Percentiles rank a stretch among this genome's conserved stretches.
Evolutionary conservation across 768 basidiomycete species (phyloP).

Genomic region (Neoboletus brunneissimus): DNA sequence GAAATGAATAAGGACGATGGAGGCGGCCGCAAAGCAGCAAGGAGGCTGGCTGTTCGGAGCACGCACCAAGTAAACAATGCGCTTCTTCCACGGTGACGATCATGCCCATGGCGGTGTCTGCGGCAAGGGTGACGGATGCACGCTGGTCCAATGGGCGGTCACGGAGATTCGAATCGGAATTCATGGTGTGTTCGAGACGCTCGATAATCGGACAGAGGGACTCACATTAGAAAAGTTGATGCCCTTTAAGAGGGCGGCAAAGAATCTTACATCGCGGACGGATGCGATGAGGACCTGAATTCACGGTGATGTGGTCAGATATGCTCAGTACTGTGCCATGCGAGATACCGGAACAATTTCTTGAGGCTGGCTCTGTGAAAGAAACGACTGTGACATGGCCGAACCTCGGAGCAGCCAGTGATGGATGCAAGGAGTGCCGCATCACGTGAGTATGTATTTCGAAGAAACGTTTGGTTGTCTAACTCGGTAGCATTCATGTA

Average conservation of each 20-base stretch:
- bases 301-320: not conserved
- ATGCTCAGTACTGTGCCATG: not conserved
- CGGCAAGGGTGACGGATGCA: slow-evolving; percentile 70
- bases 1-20: not conserved
- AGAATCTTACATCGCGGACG: slow-evolving; percentile 78
- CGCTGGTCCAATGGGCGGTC: slow-evolving; percentile 42
- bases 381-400: slow-evolving; percentile 20
- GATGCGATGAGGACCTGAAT: slow-evolving; percentile 63
- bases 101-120: slow-evolving; percentile 67
- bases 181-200: not conserved
- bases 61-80: slow-evolving; percentile 71
- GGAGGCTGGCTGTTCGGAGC: slow-evolving; percentile 1
- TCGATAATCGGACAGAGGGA: slow-evolving; percentile 2
- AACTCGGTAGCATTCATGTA: too few relatives aligned
- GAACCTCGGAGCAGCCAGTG: not conserved
- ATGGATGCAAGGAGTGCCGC: too few relatives aligned
- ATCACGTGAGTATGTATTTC: slow-evolving; percentile 17
- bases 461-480: too few relatives aligned
- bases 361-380: slow-evolving; percentile 19
- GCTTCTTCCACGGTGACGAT: slow-evolving; percentile 84
- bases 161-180: slow-evolving; percentile 10
- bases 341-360: slow-evolving; percentile 25
- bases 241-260: slow-evolving; percentile 74
- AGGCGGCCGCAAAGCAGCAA: not conserved
- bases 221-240: slow-evolving; percentile 79